phyloP scores from a whole-genome alignment of 2,329 filamentous ascomycete genomes.

The Colletotrichum sansevieriae region DNA sequence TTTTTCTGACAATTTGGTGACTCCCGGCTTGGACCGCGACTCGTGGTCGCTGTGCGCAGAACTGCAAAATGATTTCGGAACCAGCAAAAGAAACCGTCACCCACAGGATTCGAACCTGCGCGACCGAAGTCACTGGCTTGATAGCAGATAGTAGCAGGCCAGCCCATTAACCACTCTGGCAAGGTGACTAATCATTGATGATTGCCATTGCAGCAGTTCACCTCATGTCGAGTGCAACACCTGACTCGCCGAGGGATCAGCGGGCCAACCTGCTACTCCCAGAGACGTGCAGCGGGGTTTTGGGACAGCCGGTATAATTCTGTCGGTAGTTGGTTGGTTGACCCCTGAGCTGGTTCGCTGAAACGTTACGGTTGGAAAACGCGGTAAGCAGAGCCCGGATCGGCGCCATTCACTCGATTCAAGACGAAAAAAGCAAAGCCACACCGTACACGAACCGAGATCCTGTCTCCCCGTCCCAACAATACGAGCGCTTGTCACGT shows the following conservation, averaged over 20 bases:
- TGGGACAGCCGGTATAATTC: accelerated
- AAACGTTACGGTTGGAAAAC: conserved; percentile 17
- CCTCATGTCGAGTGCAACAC: neutral
- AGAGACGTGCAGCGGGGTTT: neutral
- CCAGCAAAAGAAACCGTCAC: conserved; percentile 10
- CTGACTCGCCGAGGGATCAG: accelerated
- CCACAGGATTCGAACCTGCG: conserved; percentile 42
- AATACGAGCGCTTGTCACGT: neutral
- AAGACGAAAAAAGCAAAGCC: conserved; percentile 2
- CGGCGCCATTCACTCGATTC: neutral
- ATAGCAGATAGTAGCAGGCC: conserved; percentile 31
- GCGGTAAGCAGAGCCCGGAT: neutral
- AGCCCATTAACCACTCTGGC: conserved; percentile 42
- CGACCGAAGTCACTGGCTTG: conserved; percentile 41
- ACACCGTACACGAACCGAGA: neutral
- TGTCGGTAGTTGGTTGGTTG: neutral
- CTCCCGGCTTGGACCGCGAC: too few relatives aligned
- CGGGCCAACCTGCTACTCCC: neutral
- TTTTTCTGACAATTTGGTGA: too few relatives aligned
- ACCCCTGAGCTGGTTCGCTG: conserved; percentile 7
- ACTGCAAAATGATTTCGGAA: neutral
- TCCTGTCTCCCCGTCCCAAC: neutral
- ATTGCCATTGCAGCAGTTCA: accelerated
- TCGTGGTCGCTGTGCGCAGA: too few relatives aligned
- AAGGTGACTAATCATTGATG: conserved; percentile 26